Evolutionary conservation across 1,284 basidiomycete genomes (phyloP).

Genomic region (Phellopilus nigrolimitatus): DNA sequence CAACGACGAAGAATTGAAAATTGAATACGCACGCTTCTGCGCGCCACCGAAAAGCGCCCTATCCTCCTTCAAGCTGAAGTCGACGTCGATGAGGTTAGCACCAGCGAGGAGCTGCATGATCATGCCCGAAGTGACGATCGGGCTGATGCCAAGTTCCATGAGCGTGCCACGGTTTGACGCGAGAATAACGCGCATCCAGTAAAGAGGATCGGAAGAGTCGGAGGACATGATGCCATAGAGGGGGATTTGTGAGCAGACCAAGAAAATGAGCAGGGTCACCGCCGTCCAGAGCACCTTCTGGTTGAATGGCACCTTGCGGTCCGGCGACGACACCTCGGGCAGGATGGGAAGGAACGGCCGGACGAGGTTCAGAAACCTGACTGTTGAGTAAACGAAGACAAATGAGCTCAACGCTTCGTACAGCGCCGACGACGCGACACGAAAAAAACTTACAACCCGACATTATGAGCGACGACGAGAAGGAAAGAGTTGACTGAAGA

Average conservation of each 20-base stretch:
- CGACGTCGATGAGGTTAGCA: conserved; percentile 96
- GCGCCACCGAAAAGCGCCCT: conserved; percentile 93
- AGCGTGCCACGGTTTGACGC: conserved; percentile 98
- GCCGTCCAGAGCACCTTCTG: conserved; percentile 97
- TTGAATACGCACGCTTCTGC: conserved; percentile 80
- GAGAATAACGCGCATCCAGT: conserved; percentile 99
- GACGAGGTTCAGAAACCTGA: conserved; percentile 94
- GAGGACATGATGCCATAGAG: conserved; percentile 98
- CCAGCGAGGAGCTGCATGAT: conserved; percentile 99
- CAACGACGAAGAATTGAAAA: conserved; percentile 5
- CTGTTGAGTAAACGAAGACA: conserved; percentile 40
- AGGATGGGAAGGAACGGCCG: conserved; percentile 91
- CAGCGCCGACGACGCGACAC: background rate
- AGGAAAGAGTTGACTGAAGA: conserved; percentile 4
- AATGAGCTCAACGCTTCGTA: background rate
- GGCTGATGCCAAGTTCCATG: conserved; percentile 98
- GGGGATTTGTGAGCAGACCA: conserved; percentile 96
- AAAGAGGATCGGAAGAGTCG: conserved; percentile 95
- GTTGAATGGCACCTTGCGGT: conserved; percentile 95
- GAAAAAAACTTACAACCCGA: conserved; percentile 18
- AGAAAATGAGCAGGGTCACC: conserved; percentile 94
- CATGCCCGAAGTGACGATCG: conserved; percentile 98
- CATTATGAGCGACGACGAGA: conserved; percentile 16
- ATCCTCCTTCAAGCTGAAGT: conserved; percentile 97
- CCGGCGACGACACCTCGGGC: conserved; percentile 93